These are phyloP conservation scores for Lipomyces chichibuensis DNA, from an alignment of 805 yeast species.

Conservation along the genomic window DNA sequence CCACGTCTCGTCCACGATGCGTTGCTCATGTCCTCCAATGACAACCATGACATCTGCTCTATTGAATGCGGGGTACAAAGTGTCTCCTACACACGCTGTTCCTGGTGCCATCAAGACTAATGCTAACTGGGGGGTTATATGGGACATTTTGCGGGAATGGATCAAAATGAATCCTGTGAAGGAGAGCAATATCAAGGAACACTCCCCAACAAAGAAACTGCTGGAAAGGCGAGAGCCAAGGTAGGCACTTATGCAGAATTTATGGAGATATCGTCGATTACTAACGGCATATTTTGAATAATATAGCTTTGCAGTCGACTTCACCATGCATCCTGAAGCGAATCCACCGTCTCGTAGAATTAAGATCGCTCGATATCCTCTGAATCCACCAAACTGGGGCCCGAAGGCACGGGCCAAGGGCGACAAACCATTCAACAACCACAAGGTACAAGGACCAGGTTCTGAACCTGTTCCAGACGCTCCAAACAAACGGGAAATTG, in stretches of 20 bases:
- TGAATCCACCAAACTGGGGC: slow-evolving; percentile 97
- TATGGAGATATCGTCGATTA: neutral
- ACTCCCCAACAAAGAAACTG: slow-evolving; percentile 43
- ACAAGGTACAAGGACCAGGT: slow-evolving; percentile 11
- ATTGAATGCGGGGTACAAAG: slow-evolving; percentile 79
- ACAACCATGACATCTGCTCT: slow-evolving; percentile 73
- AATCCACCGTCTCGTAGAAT: slow-evolving; percentile 66
- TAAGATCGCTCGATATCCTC: slow-evolving; percentile 85
- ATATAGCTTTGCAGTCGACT: slow-evolving; percentile 48
- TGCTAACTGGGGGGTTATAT: slow-evolving; percentile 80
- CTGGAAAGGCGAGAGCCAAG: slow-evolving; percentile 37
- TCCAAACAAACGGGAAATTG: neutral
- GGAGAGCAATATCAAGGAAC: slow-evolving; percentile 39
- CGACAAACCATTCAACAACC: slow-evolving; percentile 11
- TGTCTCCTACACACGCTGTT: slow-evolving; percentile 86
- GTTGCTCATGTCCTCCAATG: slow-evolving; percentile 82
- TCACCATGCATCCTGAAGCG: slow-evolving; percentile 62
- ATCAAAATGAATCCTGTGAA: slow-evolving; percentile 50
- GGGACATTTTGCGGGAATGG: slow-evolving; percentile 75
- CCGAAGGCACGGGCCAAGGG: slow-evolving; percentile 78
- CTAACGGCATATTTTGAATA: slow-evolving; percentile 29
- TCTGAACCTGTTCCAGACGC: neutral
- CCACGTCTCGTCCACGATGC: slow-evolving; percentile 70
- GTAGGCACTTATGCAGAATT: slow-evolving; percentile 8
- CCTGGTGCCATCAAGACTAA: slow-evolving; percentile 85